phyloP scores from a whole-genome alignment of 1,284 basidiomycete species.

The Ceratobasidium sp. region DNA sequence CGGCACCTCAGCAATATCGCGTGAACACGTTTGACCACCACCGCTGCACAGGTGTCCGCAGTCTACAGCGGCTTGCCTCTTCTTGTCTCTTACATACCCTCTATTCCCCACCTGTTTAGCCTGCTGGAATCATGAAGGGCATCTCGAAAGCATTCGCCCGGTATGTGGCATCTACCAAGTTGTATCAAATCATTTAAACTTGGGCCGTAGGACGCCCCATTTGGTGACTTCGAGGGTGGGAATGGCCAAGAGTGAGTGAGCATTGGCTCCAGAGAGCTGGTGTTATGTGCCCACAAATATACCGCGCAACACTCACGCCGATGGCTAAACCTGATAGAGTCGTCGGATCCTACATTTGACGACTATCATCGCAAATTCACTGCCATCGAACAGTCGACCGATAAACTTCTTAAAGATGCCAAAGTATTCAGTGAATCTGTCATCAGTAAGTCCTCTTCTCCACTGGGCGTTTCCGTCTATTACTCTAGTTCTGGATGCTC shows the following conservation, averaged over 20 bases:
- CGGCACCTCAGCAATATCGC: constrained; percentile 30
- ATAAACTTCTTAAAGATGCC: constrained; percentile 93
- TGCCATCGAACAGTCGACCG: constrained; percentile 82
- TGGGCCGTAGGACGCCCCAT: constrained; percentile 77
- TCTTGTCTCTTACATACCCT: neutral
- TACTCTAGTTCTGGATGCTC: constrained; percentile 22
- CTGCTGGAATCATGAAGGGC: constrained; percentile 74
- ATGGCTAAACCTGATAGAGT: constrained; percentile 65
- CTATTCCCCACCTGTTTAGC: neutral
- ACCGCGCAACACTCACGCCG: neutral
- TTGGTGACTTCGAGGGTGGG: constrained; percentile 86
- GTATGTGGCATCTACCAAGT: constrained; percentile 58
- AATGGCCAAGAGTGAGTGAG: constrained; percentile 87
- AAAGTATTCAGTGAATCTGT: constrained; percentile 89
- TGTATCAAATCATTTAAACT: neutral
- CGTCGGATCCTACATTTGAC: constrained; percentile 88
- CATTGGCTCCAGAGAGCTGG: neutral
- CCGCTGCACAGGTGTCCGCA: constrained; percentile 40
- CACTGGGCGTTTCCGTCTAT: constrained; percentile 4
- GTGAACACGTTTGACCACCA: constrained; percentile 32
- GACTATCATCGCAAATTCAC: constrained; percentile 84
- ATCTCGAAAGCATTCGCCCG: constrained; percentile 81
- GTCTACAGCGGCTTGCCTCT: constrained; percentile 3
- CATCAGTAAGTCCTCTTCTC: constrained; percentile 64
- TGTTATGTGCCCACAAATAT: neutral